Evolutionary conservation across 306 rosid species (phyloP).

Genomic region (Senna siamea): DNA sequence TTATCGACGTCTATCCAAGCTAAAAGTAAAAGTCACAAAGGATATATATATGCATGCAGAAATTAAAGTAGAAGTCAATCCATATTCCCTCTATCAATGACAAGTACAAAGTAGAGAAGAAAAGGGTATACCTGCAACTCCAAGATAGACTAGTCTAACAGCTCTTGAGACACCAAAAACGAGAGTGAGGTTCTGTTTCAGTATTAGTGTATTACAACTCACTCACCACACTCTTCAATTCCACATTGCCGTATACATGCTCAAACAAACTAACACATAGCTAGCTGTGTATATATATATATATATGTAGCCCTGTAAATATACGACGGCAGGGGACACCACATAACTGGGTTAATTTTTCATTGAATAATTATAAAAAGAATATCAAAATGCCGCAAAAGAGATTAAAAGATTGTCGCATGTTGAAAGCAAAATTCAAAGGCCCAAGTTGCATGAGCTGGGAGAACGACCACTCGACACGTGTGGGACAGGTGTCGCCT

Average conservation of each 20-base stretch:
- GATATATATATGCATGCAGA: too few species aligned
- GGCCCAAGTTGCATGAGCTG: not conserved
- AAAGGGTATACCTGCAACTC: not conserved
- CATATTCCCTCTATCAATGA: too few species aligned
- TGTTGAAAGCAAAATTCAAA: not conserved
- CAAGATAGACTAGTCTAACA: too few species aligned
- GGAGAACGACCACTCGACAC: conserved; percentile 43
- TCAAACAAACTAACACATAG: not conserved
- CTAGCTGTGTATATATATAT: not conserved
- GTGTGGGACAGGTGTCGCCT: conserved; percentile 51
- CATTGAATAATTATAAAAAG: not conserved
- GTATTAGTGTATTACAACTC: not conserved
- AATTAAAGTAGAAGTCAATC: too few species aligned
- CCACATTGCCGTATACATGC: not conserved
- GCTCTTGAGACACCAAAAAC: too few species aligned
- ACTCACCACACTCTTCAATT: not conserved
- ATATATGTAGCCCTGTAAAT: not conserved
- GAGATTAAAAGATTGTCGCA: not conserved
- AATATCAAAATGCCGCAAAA: not conserved
- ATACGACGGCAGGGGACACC: conserved; percentile 7
- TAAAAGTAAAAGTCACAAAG: not conserved
- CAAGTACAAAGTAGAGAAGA: too few species aligned
- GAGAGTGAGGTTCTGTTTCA: conserved; percentile 1
- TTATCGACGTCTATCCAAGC: too few species aligned
- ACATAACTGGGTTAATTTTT: not conserved